A percentile compares a stretch with the other conserved stretches of the same genome.
phyloP scores from a whole-genome alignment of 306 rosid genomes.

The Cajanus cajan region DNA sequence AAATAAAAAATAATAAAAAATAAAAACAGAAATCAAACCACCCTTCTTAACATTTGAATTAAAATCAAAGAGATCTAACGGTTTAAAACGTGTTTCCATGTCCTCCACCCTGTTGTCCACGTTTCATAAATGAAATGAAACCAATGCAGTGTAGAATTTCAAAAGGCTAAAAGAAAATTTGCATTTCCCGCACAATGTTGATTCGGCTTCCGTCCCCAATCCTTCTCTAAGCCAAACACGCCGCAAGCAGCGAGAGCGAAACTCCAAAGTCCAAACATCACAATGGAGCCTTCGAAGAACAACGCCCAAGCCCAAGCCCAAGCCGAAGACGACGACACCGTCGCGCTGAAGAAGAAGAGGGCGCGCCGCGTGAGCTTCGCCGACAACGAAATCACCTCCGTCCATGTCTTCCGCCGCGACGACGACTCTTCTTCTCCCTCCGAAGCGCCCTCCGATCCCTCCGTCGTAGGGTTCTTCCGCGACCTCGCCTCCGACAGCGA shows the following conservation, averaged over 20 bases:
- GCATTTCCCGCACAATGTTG: not conserved
- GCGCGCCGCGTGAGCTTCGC: slow-evolving; percentile 95
- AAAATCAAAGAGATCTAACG: too few relatives aligned
- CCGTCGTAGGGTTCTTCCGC: slow-evolving; percentile 54
- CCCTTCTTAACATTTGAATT: too few relatives aligned
- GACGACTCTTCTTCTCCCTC: slow-evolving; percentile 52
- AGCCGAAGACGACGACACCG: slow-evolving; percentile 58
- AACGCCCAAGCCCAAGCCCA: slow-evolving; percentile 36
- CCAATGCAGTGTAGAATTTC: not conserved
- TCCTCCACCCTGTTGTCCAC: too few relatives aligned
- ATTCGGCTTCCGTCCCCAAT: not conserved
- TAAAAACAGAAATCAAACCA: too few relatives aligned
- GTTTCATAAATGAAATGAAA: too few relatives aligned
- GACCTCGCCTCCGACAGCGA: slow-evolving; percentile 61
- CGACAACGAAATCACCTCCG: slow-evolving; percentile 89
- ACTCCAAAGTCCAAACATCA: not conserved
- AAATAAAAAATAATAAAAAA: too few relatives aligned
- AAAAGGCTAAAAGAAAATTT: not conserved
- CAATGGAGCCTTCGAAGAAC: slow-evolving; percentile 52
- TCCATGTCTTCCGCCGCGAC: slow-evolving; percentile 76
- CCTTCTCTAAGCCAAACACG: not conserved
- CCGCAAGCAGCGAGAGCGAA: not conserved
- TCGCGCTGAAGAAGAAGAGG: slow-evolving; percentile 53
- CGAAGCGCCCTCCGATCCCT: slow-evolving; percentile 46
- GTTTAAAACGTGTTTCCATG: too few relatives aligned